Base-by-base conservation (phyloP, 768 basidiomycete genomes). In the Suillus placidus region DNA sequence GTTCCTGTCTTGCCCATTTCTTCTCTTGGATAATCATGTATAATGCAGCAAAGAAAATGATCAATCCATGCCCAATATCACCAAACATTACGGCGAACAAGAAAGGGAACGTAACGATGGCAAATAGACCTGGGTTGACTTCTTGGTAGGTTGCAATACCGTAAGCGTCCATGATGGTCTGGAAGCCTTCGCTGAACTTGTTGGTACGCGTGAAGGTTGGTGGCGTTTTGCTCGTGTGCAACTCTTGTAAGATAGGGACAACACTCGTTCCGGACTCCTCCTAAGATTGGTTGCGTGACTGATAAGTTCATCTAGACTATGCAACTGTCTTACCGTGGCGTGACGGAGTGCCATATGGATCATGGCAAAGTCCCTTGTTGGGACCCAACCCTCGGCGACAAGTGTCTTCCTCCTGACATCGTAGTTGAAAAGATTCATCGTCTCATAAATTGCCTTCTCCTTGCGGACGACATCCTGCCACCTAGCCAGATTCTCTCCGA, bases 61-160 rank as follows among this genome's bases (percentile, higher is more conserved):
- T 88, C 66, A 87, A 81, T 37, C 95, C 97, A 79, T 99, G 97
- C 4, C 97, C 97, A 73, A 99, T 93, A 78, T 99, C 97, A 72
- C 97, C 97, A 75, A 99, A 99, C 97, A 99, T 99, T 80, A 99
- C 94, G 6, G 95, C 97, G 72, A 99, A 99, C 70, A 99, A 79
- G 88, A 99, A 99, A 0, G 97, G 97, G 88, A 97, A 97, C 2
- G 95, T 97, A 70, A 92, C 81, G 70, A 93, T 82, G 0, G 94
- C 94, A 77, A 97, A 97, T 35, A 99, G 79, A 62, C 96, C 97
- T 23, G 97, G 97, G 75, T 99, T 99, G 75, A 95, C 89, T 78
- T 99, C 97, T 75, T 98, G 93, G 75, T 99, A 99, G 1, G 87
- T 89, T 16, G 95, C 93, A 61, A 94, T 88, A 72, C 97, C 97